Percentiles rank a stretch among this genome's conserved stretches.
phyloP scores from a whole-genome alignment of 805 yeast species.

The Hyphopichia homilentoma region DNA sequence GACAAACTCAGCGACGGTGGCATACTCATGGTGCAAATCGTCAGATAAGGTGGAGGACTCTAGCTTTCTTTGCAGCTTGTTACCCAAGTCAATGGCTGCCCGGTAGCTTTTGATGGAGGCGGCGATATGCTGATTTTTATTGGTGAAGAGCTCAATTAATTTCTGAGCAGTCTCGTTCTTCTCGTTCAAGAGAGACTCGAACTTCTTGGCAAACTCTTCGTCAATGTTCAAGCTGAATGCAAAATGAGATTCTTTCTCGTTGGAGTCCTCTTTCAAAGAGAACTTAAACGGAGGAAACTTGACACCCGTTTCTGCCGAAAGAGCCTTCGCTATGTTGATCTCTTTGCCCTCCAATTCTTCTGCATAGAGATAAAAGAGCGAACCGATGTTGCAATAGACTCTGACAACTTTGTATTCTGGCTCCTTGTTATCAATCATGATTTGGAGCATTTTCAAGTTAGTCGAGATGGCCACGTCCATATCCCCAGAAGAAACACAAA shows the following conservation, averaged over 20 bases:
- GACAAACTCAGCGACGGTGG: constrained; percentile 51
- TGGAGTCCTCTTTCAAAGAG: not conserved
- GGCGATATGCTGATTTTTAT: not conserved
- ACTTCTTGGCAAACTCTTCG: not conserved
- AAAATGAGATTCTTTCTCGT: not conserved
- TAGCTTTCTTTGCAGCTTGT: not conserved
- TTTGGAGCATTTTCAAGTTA: constrained; percentile 59
- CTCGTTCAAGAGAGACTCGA: not conserved
- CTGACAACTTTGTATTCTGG: constrained; percentile 61
- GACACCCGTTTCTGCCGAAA: not conserved
- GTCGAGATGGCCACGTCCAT: constrained; percentile 55
- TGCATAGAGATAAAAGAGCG: constrained; percentile 63
- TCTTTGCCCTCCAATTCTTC: constrained; percentile 50
- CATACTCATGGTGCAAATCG: not conserved
- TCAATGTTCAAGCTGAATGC: too few relatives aligned
- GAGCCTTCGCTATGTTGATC: not conserved
- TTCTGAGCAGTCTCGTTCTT: not conserved
- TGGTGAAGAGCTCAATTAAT: not conserved
- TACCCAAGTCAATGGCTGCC: not conserved
- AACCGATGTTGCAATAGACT: constrained; percentile 67
- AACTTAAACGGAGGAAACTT: too few relatives aligned
- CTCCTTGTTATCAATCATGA: constrained; percentile 72
- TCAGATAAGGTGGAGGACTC: constrained; percentile 29
- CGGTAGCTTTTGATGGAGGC: not conserved
- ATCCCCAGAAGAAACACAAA: constrained; percentile 68